Evolutionary conservation across 305 asterid species (phyloP), one percentile per base, ranked within the genome.

Genomic region (Plantago lanceolata): DNA sequence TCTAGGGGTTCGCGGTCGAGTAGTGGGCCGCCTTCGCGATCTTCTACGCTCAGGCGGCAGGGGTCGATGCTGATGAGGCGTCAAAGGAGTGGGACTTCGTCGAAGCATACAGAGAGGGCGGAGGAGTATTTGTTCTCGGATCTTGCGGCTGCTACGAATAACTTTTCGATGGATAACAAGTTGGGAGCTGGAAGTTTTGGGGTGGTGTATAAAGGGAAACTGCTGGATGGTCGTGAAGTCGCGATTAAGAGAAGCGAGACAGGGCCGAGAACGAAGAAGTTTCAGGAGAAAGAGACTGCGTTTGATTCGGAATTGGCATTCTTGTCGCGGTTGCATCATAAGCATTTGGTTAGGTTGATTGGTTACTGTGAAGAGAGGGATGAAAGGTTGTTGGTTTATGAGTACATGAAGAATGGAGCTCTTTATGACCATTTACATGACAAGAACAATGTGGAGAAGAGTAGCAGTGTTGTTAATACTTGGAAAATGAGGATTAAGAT

Each of bases 171-270:
- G 5, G 90, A 85, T 58, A 83, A 82, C 78, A 87, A 83, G 80
- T 81, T 93, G 53, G 97, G 97, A 52, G 84, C 92, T 3, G 99
- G 99, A 19, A 90, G 99, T 65, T 93, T 87, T 14, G 99, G 99
- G 26, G 85, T 84, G 15, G 97, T 93, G 2, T 93, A 93, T 74
- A 78, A 47, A 66, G 97, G 96, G 18, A 93, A 93, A 55, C 69
- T 93, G 3, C 63, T 70, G 0, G 89, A 86, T 33, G 96, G 96
- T 0, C 93, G 86, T 0, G 91, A 85, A 61, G 97, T 90, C 11
- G 97, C 97, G 4, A 88, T 90, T 17, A 90, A 90, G 18, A 71
- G 97, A 55, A 83, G 95, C 18, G 97, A 90, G 59, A 51, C 78
- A 0, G 84, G 96, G 24, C 82, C 84, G 0, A 85, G 68, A 19